phyloP scores from a whole-genome alignment of 2,329 filamentous ascomycete genomes.

The Exophiala aquamarina region DNA sequence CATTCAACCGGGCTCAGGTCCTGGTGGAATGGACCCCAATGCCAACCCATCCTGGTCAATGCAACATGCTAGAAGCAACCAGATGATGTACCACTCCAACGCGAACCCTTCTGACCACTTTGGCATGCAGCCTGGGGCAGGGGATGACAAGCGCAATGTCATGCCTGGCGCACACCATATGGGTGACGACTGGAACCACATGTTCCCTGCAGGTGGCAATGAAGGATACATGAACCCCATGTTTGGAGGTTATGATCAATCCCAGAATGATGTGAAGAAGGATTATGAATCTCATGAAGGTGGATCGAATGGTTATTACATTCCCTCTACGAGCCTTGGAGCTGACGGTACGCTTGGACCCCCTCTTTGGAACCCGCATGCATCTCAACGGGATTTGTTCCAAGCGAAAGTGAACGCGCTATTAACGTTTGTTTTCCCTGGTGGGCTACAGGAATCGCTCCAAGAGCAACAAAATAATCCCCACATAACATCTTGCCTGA shows the following conservation, averaged over 20 bases:
- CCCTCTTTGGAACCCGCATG: slow-evolving; percentile 46
- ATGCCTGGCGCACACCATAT: slow-evolving; percentile 59
- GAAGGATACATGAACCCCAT: slow-evolving; percentile 63
- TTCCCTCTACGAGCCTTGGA: slow-evolving; percentile 47
- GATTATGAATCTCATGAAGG: slow-evolving; percentile 51
- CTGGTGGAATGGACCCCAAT: slow-evolving; percentile 24
- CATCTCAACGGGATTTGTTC: slow-evolving; percentile 53
- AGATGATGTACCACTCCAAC: slow-evolving; percentile 29
- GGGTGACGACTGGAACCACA: slow-evolving; percentile 70
- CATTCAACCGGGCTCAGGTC: slow-evolving; percentile 22
- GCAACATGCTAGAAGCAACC: slow-evolving; percentile 44
- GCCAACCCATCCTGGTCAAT: slow-evolving; percentile 39
- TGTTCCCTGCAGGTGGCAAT: slow-evolving; percentile 73
- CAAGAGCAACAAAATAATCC: slow-evolving; percentile 54
- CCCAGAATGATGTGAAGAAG: slow-evolving; percentile 59
- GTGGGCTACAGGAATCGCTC: slow-evolving; percentile 58
- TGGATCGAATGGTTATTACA: slow-evolving; percentile 48
- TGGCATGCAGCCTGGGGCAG: slow-evolving; percentile 24
- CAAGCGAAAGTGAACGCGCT: slow-evolving; percentile 46
- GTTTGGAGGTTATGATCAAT: slow-evolving; percentile 68
- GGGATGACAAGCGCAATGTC: slow-evolving; percentile 45
- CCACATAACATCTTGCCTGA: slow-evolving; percentile 55
- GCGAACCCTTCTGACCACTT: slow-evolving; percentile 26
- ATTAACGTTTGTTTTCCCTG: slow-evolving; percentile 57
- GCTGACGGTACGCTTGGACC: slow-evolving; percentile 47